phyloP scores from a whole-genome alignment of 192 early-diverging fungal genomes.

The Coemansia brasiliensis region DNA sequence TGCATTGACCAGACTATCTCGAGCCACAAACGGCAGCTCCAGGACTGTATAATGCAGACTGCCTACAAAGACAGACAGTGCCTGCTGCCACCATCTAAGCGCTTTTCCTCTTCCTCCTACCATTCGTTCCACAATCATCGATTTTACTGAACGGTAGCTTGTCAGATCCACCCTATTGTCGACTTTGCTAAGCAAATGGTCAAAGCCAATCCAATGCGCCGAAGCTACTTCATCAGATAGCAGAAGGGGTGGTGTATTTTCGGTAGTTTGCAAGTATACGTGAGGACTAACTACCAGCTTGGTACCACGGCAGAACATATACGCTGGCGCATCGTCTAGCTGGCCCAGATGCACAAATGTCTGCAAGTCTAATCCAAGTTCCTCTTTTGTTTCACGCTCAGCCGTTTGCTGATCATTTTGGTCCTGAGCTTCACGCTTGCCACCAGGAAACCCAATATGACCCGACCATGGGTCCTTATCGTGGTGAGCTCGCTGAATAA shows the following conservation, averaged over 20 bases:
- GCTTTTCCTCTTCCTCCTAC: no score
- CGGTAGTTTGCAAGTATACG: conserved; percentile 35
- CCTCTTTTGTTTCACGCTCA: conserved; percentile 43
- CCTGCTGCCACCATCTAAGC: conserved; percentile 21
- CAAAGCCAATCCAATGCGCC: conserved; percentile 41
- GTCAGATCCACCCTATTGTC: no score
- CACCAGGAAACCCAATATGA: conserved; percentile 52
- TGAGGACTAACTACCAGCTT: conserved; percentile 31
- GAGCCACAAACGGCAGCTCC: conserved; percentile 13
- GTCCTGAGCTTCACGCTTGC: conserved; percentile 33
- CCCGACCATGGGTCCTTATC: conserved; percentile 48
- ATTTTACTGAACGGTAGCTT: no score
- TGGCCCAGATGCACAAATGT: conserved; percentile 23
- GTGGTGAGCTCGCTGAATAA: conserved; percentile 45
- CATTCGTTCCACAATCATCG: no score
- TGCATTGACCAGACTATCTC: no score
- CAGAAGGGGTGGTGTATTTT: conserved; percentile 8
- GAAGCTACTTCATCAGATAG: conserved; percentile 41
- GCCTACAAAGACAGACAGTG: conserved; percentile 12
- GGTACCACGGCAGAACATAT: conserved; percentile 4
- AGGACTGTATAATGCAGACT: conserved; percentile 27
- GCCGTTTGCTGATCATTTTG: conserved; percentile 18
- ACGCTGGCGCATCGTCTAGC: conserved; percentile 24
- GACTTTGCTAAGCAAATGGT: conserved; percentile 6
- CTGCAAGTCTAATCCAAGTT: conserved; percentile 31